phyloP scores from a whole-genome alignment of 163 green algal genomes.

The Scenedesmus sp. region DNA sequence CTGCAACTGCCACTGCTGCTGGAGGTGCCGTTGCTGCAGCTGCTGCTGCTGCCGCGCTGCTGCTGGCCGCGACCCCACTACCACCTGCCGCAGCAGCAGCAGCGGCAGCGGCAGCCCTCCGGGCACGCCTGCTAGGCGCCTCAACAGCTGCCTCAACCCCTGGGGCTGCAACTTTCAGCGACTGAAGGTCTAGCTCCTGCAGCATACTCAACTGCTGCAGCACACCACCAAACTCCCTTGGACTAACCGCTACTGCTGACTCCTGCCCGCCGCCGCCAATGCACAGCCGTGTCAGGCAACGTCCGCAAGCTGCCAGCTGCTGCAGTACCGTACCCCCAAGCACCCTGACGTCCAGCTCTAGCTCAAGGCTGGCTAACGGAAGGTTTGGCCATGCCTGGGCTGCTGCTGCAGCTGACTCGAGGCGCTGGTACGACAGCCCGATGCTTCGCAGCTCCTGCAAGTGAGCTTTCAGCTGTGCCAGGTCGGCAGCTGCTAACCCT shows the following conservation, averaged over 20 bases:
- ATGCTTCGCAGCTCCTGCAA: neutral
- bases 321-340: neutral
- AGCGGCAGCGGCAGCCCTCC: neutral
- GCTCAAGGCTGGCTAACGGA: neutral
- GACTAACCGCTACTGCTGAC: neutral
- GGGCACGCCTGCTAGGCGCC: neutral
- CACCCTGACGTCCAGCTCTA: neutral
- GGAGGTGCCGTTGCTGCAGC: neutral
- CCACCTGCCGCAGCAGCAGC: neutral
- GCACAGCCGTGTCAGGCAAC: neutral
- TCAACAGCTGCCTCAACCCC: neutral
- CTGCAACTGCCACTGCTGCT: neutral
- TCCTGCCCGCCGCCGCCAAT: neutral
- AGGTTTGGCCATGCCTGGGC: neutral
- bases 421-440: neutral
- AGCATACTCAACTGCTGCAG: neutral
- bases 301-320: neutral
- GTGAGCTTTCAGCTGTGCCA: neutral
- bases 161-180: neutral
- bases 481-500: neutral
- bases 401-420: neutral
- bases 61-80: neutral
- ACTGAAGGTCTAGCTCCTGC: neutral
- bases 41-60: neutral
- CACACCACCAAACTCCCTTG: neutral